A percentile compares a stretch with the other conserved stretches of the same genome.
These are phyloP conservation scores for Mesostigma viride DNA, from an alignment of 139 green algal species.

Conservation along the genomic window DNA sequence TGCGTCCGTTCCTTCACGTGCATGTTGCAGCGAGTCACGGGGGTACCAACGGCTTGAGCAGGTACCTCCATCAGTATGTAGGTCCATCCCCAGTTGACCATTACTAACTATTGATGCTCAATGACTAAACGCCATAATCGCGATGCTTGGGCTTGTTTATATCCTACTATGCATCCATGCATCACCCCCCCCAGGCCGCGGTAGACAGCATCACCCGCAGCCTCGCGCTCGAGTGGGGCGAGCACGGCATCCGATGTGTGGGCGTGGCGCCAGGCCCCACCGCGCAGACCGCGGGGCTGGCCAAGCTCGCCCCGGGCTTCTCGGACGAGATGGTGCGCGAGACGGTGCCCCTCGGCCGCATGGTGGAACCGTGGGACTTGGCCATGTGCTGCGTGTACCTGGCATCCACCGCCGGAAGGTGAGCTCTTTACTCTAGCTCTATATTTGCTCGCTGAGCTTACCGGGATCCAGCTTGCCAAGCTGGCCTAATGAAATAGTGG, in stretches of 20 bases:
- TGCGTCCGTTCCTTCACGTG: no score
- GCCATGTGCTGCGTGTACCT: constrained; percentile 73
- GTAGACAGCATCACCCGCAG: constrained; percentile 81
- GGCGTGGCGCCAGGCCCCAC: constrained; percentile 85
- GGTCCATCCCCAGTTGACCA: no score
- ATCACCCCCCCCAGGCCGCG: constrained; percentile 44
- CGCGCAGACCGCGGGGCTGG: constrained; percentile 66
- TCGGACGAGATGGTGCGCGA: constrained; percentile 17
- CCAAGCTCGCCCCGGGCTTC: constrained; percentile 65
- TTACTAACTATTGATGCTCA: background rate
- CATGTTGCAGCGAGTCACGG: no score
- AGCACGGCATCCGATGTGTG: constrained; percentile 66
- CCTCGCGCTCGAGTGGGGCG: constrained; percentile 85
- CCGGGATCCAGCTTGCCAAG: no score
- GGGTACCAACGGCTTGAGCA: no score
- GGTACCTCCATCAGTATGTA: no score
- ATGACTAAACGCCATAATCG: background rate
- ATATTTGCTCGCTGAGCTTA: no score
- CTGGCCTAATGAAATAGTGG: no score
- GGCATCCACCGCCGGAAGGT: constrained; percentile 37
- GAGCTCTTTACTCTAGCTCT: no score
- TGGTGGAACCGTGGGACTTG: constrained; percentile 79
- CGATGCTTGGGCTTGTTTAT: constrained; percentile 2
- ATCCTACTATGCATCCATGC: background rate
- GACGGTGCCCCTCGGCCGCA: constrained; percentile 44